Conservation (phyloP, 352 stramenopile genomes). For the Peronospora farinosa region DNA sequence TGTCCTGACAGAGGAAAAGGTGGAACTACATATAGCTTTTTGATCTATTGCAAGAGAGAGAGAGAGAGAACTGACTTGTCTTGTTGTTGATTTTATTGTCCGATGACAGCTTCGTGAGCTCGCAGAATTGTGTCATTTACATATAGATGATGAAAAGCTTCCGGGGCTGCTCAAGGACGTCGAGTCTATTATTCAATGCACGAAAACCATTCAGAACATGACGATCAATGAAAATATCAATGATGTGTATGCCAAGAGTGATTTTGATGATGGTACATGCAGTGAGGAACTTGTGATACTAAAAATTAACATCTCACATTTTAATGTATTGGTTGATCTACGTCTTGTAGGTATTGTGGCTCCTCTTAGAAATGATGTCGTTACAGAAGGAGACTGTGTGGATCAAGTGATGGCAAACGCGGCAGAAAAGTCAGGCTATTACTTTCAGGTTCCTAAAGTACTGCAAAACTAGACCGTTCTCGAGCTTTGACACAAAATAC, state of each 20-base stretch:
- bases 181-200: slow-evolving; percentile 85
- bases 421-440: slow-evolving; percentile 69
- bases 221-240: slow-evolving; percentile 80
- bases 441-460: slow-evolving; percentile 85
- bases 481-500: slow-evolving; percentile 2
- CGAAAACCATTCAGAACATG: slow-evolving; percentile 78
- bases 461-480: slow-evolving; percentile 54
- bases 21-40: slow-evolving; percentile 9
- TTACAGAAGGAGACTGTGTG: slow-evolving; percentile 64
- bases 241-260: slow-evolving; percentile 66
- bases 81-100: no score
- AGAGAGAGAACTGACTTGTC: no score
- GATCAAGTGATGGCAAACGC: slow-evolving; percentile 76
- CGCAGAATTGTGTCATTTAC: slow-evolving; percentile 76
- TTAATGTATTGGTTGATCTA: not conserved
- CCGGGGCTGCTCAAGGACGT: slow-evolving; percentile 71
- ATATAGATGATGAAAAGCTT: slow-evolving; percentile 67
- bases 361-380: slow-evolving; percentile 64
- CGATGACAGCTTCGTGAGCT: slow-evolving; percentile 56
- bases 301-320: not conserved
- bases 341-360: slow-evolving; percentile 23
- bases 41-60: no score
- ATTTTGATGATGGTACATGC: slow-evolving; percentile 39
- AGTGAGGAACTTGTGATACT: not conserved
- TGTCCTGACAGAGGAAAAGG: slow-evolving; percentile 61